These are phyloP conservation scores for Esteya vermicola DNA, from an alignment of 2,329 filamentous ascomycete genomes.

Conservation along the genomic window DNA sequence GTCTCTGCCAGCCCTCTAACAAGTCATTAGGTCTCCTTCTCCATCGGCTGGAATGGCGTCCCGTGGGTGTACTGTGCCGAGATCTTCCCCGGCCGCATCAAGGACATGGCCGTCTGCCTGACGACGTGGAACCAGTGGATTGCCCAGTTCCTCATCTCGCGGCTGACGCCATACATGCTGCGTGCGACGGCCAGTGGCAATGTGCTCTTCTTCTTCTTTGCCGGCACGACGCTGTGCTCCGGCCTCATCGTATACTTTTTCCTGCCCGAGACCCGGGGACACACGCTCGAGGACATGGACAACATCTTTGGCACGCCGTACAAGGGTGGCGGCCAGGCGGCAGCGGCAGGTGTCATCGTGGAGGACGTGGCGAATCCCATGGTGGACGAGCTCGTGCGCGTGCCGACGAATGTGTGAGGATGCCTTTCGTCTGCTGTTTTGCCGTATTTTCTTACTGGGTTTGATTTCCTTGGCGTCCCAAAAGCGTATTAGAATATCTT, in stretches of 20 bases:
- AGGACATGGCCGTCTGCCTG: constrained; percentile 14
- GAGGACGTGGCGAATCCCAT: background rate
- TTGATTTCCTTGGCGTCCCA: background rate
- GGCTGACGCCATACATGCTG: constrained; percentile 16
- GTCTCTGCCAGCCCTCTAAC: background rate
- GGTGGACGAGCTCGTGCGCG: background rate
- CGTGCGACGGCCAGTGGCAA: background rate
- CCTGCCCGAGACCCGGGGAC: constrained; percentile 4
- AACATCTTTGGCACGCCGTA: constrained; percentile 1
- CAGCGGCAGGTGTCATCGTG: background rate
- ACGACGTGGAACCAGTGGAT: constrained; percentile 18
- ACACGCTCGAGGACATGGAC: constrained; percentile 3
- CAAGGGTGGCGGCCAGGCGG: background rate
- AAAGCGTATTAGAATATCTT: too few species aligned
- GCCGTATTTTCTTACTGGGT: background rate
- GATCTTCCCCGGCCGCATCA: constrained; percentile 15
- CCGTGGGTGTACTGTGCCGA: constrained; percentile 14
- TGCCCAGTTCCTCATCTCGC: constrained; percentile 15
- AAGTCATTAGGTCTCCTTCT: constrained; percentile 18
- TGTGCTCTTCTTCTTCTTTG: constrained; percentile 3
- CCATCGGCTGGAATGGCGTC: constrained; percentile 18
- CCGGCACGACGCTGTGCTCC: background rate
- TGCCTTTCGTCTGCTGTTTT: too few species aligned
- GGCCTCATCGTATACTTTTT: constrained; percentile 1
- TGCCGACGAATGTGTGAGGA: background rate